These are phyloP conservation scores for Erucastrum elatum DNA, from an alignment of 345 rosid species.

Conservation along the genomic window DNA sequence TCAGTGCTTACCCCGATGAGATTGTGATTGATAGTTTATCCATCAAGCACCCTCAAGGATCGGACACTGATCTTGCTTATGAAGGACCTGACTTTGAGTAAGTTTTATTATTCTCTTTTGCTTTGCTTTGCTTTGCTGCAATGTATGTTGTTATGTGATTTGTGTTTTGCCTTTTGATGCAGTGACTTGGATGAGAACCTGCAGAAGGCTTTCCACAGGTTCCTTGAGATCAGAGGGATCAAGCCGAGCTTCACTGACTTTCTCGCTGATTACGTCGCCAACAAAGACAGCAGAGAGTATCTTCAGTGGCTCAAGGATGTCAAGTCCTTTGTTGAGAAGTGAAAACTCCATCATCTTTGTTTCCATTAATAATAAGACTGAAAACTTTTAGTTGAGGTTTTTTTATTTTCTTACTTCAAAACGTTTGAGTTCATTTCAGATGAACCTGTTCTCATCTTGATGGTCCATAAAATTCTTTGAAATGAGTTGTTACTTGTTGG, in stretches of 20 bases:
- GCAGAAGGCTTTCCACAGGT: slow-evolving; percentile 65
- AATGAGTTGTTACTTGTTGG: background rate
- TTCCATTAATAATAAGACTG: slow-evolving; percentile 5
- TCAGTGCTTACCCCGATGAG: slow-evolving; percentile 56
- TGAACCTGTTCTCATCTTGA: background rate
- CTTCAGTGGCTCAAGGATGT: slow-evolving; percentile 58
- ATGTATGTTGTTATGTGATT: background rate
- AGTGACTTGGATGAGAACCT: slow-evolving; percentile 77
- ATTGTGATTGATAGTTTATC: slow-evolving; percentile 62
- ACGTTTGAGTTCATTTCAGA: background rate
- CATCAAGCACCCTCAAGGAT: slow-evolving; percentile 43
- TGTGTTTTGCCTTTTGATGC: slow-evolving; percentile 15
- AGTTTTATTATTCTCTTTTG: slow-evolving; percentile 18
- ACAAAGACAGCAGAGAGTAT: slow-evolving; percentile 67
- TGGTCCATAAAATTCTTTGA: background rate
- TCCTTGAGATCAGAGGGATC: slow-evolving; percentile 69
- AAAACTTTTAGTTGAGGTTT: background rate
- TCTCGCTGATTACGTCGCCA: slow-evolving; percentile 49
- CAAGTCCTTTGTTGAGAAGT: slow-evolving; percentile 52
- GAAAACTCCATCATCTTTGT: background rate
- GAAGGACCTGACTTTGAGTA: slow-evolving; percentile 76
- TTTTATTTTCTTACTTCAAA: background rate
- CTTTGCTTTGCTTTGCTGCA: background rate
- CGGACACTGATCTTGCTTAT: slow-evolving; percentile 48
- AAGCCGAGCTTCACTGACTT: slow-evolving; percentile 47